These are phyloP conservation scores for Maudiozyma humilis DNA, from an alignment of 1,139 yeast genomes.

Conservation along the genomic window DNA sequence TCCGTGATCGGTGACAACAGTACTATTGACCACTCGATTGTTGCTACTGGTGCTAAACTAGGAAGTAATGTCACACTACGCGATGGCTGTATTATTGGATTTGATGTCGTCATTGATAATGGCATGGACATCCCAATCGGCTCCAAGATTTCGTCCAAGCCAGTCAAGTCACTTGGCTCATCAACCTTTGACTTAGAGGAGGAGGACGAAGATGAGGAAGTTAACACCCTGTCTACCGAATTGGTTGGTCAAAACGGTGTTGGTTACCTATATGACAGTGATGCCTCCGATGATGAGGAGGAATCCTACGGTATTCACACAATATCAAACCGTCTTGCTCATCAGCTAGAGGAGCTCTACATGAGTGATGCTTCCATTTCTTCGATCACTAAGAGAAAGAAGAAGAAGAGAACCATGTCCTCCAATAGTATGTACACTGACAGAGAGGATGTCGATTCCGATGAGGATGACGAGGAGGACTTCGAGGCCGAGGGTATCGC, in stretches of 20 bases:
- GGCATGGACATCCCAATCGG: slow-evolving; percentile 41
- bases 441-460: slow-evolving; percentile 27
- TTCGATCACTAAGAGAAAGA: slow-evolving; percentile 42
- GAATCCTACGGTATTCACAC: slow-evolving; percentile 34
- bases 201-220: slow-evolving; percentile 20
- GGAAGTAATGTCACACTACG: slow-evolving; percentile 44
- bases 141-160: slow-evolving; percentile 42
- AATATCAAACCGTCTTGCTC: slow-evolving; percentile 36
- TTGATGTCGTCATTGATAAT: slow-evolving; percentile 56
- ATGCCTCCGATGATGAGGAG: slow-evolving; percentile 38
- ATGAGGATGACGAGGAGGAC: slow-evolving; percentile 51
- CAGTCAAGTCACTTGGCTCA: slow-evolving; percentile 31
- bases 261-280: slow-evolving; percentile 52
- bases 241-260: slow-evolving; percentile 53
- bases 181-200: slow-evolving; percentile 29
- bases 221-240: slow-evolving; percentile 28
- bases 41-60: slow-evolving; percentile 56
- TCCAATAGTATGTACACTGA: slow-evolving; percentile 37
- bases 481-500: slow-evolving; percentile 84
- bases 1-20: slow-evolving; percentile 62
- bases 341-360: slow-evolving; percentile 55
- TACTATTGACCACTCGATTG: slow-evolving; percentile 50
- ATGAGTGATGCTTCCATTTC: slow-evolving; percentile 76
- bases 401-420: slow-evolving; percentile 41
- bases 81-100: slow-evolving; percentile 78